phyloP scores from a whole-genome alignment of 1,284 basidiomycete species.

The Grifola frondosa region DNA sequence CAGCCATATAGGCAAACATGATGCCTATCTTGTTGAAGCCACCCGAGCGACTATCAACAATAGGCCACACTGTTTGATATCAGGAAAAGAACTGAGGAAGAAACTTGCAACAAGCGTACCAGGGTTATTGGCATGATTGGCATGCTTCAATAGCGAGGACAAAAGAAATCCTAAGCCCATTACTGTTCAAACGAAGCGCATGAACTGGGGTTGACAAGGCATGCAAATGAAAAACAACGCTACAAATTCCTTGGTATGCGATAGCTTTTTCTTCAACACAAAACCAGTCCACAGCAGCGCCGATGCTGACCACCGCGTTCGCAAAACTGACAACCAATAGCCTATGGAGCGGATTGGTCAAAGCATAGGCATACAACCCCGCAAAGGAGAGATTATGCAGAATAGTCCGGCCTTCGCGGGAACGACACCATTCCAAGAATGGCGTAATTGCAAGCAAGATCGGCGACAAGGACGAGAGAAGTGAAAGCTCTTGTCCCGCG shows the following conservation, averaged over 20 bases:
- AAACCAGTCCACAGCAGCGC: conserved; percentile 58
- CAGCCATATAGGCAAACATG: conserved; percentile 48
- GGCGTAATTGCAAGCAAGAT: conserved; percentile 50
- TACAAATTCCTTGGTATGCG: conserved; percentile 60
- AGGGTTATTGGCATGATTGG: conserved; percentile 82
- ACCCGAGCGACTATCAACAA: conserved; percentile 65
- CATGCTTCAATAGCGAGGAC: conserved; percentile 74
- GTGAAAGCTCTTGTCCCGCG: conserved; percentile 73
- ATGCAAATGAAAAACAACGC: conserved; percentile 30
- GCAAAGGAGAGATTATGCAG: conserved; percentile 51
- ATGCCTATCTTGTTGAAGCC: conserved; percentile 76
- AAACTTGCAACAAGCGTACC: conserved; percentile 37
- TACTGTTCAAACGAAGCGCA: conserved; percentile 41
- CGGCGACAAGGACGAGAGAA: conserved; percentile 70
- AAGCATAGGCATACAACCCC: conserved; percentile 62
- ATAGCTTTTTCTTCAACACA: conserved; percentile 28
- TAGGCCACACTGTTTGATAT: conserved; percentile 68
- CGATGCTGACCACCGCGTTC: conserved; percentile 49
- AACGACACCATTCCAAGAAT: conserved; percentile 45
- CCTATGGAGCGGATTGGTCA: conserved; percentile 54
- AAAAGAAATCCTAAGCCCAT: conserved; percentile 67
- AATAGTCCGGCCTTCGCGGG: conserved; percentile 46
- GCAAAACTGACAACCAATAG: conserved; percentile 60
- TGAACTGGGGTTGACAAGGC: neutral
- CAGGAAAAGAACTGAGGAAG: neutral